Conservation (phyloP, 306 rosid species). For the Acacia acuminata region DNA sequence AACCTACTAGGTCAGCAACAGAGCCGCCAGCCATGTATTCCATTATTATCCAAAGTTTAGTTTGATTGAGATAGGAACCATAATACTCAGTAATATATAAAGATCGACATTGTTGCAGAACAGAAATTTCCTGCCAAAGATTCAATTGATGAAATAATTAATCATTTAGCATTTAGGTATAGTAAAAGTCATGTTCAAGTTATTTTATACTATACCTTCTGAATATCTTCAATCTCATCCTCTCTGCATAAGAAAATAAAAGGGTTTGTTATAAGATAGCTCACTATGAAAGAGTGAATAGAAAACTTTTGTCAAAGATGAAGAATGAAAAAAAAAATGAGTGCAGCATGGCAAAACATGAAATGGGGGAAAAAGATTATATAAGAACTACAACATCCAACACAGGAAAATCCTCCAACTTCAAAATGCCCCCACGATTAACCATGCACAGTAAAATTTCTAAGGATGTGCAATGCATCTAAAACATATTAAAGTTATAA, state of each 20-base stretch:
- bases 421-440: constrained; percentile 2
- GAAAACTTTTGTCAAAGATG: neutral
- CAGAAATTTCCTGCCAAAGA: constrained; percentile 94
- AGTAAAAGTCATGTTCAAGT: constrained; percentile 25
- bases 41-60: constrained; percentile 99
- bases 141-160: constrained; percentile 43
- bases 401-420: constrained; percentile 1
- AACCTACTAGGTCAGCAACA: constrained; percentile 97
- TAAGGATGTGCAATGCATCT: constrained; percentile 5
- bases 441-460: constrained; percentile 3
- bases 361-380: neutral
- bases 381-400: constrained; percentile 2
- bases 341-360: constrained; percentile 3
- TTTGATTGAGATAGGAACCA: constrained; percentile 93
- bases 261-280: constrained; percentile 33
- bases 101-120: constrained; percentile 96
- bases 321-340: constrained; percentile 20
- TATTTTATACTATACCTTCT: constrained; percentile 65
- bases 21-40: constrained; percentile 99
- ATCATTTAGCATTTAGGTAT: constrained; percentile 23
- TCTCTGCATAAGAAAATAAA: constrained; percentile 62
- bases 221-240: constrained; percentile 98
- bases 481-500: constrained; percentile 21
- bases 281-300: constrained; percentile 15
- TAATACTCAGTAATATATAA: constrained; percentile 94